Percentiles rank a stretch among this genome's conserved stretches.
Evolutionary conservation across 1,139 yeast genomes (phyloP).

Genomic region (Yamadazyma mexicana): DNA sequence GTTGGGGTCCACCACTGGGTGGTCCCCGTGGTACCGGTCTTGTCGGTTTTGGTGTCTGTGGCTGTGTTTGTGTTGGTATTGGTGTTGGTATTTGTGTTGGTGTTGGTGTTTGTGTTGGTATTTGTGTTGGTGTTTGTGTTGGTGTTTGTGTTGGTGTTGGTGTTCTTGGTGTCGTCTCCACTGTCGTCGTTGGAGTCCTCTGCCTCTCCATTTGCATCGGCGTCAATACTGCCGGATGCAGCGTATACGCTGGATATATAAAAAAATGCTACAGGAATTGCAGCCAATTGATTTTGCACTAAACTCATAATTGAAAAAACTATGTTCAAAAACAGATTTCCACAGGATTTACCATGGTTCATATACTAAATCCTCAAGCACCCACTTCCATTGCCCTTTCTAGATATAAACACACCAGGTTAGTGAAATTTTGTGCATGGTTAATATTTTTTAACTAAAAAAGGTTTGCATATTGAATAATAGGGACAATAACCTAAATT

Average conservation of each 20-base stretch:
- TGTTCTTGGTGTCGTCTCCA: slow-evolving; percentile 2
- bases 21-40: slow-evolving; percentile 14
- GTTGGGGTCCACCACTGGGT: slow-evolving; percentile 20
- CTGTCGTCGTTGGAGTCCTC: slow-evolving; percentile 2
- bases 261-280: slow-evolving; percentile 7
- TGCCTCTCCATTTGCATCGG: background rate
- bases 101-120: slow-evolving; percentile 4
- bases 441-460: no score
- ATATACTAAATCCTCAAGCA: background rate
- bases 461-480: no score
- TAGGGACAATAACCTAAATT: no score
- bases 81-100: slow-evolving; percentile 1
- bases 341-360: background rate
- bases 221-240: slow-evolving; percentile 9
- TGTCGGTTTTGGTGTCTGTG: slow-evolving; percentile 4
- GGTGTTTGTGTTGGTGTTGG: slow-evolving; percentile 3
- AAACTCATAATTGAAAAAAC: slow-evolving; percentile 8
- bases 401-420: no score
- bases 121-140: slow-evolving; percentile 5
- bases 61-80: background rate
- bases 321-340: background rate
- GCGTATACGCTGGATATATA: slow-evolving; percentile 6
- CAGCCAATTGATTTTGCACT: slow-evolving; percentile 1
- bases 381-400: background rate
- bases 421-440: no score